phyloP scores from a whole-genome alignment of 1,284 basidiomycete species.

The Moniliophthora roreri region DNA sequence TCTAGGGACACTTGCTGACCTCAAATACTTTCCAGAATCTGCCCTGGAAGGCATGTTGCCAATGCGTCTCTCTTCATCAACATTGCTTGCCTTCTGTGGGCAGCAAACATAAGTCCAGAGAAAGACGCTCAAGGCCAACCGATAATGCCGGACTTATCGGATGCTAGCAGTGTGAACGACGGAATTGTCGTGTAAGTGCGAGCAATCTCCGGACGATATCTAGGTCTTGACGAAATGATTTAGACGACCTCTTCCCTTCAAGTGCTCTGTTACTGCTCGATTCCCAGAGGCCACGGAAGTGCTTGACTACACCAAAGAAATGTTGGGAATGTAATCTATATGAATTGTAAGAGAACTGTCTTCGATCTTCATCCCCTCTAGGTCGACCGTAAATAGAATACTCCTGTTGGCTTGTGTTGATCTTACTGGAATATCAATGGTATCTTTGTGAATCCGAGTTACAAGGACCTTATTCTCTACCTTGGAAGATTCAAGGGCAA shows the following conservation, averaged over 20 bases:
- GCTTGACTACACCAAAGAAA: background rate
- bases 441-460: too few relatives aligned
- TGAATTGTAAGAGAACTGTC: too few relatives aligned
- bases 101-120: background rate
- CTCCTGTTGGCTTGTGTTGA: too few relatives aligned
- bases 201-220: background rate
- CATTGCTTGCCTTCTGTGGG: conserved; percentile 6
- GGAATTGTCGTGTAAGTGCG: conserved; percentile 4
- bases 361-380: too few relatives aligned
- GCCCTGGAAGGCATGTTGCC: conserved; percentile 6
- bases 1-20: background rate
- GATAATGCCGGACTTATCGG: background rate
- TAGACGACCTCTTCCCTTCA: conserved; percentile 1
- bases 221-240: background rate
- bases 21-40: background rate
- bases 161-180: background rate
- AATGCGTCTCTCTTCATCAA: conserved; percentile 5
- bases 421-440: too few relatives aligned
- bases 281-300: conserved; percentile 3
- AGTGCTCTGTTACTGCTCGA: background rate
- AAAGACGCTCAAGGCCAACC: background rate
- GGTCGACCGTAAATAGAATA: too few relatives aligned
- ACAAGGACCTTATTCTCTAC: too few relatives aligned
- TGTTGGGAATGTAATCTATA: too few relatives aligned
- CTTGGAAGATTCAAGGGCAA: too few relatives aligned